Conservation (phyloP, 2,329 filamentous ascomycete species). For the Fusarium anthophilum region DNA sequence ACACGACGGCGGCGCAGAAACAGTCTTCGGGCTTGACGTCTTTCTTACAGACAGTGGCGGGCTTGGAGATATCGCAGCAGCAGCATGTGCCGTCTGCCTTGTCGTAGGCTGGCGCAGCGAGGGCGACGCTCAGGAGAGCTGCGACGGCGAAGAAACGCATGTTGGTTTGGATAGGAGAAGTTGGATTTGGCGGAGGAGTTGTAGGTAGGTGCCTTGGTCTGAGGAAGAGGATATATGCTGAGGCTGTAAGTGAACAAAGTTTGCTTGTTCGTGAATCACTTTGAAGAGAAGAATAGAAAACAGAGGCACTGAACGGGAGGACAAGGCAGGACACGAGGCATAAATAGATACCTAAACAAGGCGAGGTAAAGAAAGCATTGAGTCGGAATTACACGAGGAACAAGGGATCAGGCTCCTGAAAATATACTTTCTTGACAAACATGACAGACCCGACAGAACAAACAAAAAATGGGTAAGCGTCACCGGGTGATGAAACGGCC, state of each 20-base stretch:
- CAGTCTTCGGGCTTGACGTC: conserved; percentile 35
- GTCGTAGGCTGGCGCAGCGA: conserved; percentile 31
- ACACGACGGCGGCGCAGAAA: conserved; percentile 38
- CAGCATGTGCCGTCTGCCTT: conserved; percentile 41
- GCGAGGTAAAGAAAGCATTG: not conserved
- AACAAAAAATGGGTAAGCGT: conserved; percentile 18
- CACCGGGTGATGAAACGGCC: conserved; percentile 20
- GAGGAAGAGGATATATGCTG: not conserved
- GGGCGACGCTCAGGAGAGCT: conserved; percentile 34
- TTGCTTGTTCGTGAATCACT: conserved; percentile 13
- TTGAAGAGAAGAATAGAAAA: not conserved
- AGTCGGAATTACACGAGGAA: not conserved
- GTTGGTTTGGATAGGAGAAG: not conserved
- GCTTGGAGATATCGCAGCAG: conserved; percentile 45
- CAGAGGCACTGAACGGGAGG: not conserved
- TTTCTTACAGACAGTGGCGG: conserved; percentile 41
- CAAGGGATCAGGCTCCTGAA: conserved; percentile 1
- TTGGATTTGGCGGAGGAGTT: not conserved
- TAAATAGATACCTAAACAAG: not conserved
- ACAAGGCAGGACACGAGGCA: not conserved
- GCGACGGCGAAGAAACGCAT: conserved; percentile 42
- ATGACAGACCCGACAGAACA: not conserved
- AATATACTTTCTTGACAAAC: not conserved
- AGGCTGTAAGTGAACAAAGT: conserved; percentile 5
- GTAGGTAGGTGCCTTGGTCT: not conserved